Conservation (phyloP, 2,329 filamentous ascomycete species). For the Colletotrichum sidae region DNA sequence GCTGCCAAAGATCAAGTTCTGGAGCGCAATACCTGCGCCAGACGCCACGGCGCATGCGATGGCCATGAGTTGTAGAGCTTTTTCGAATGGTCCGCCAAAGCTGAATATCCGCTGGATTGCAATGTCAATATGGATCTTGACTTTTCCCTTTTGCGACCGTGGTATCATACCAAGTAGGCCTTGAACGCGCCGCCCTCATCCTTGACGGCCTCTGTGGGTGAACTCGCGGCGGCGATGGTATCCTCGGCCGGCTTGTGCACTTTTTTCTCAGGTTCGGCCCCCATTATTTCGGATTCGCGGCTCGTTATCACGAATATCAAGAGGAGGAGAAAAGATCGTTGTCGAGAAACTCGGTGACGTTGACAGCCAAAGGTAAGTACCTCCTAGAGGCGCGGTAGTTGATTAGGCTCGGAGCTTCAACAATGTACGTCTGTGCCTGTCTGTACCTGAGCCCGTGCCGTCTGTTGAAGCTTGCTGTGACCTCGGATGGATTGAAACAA, state of each 20-base stretch:
- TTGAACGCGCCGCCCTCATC: conserved; percentile 37
- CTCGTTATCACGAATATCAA: not conserved
- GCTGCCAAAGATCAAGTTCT: conserved; percentile 53
- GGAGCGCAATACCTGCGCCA: conserved; percentile 51
- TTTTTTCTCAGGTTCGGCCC: conserved; percentile 26
- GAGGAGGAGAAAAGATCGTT: not conserved
- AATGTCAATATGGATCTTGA: not conserved
- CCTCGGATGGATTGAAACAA: conserved; percentile 6
- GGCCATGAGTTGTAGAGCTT: conserved; percentile 43
- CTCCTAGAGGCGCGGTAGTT: too few relatives aligned
- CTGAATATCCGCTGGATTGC: conserved; percentile 45
- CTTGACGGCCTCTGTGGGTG: conserved; percentile 26
- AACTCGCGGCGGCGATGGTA: conserved; percentile 2
- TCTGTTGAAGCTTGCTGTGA: not conserved
- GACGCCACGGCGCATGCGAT: conserved; percentile 49
- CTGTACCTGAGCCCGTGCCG: too few relatives aligned
- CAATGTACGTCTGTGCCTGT: too few relatives aligned
- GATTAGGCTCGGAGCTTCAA: too few relatives aligned
- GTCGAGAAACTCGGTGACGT: too few relatives aligned
- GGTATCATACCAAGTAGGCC: conserved; percentile 35
- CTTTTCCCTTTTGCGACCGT: not conserved
- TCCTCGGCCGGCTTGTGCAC: conserved; percentile 22
- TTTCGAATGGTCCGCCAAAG: conserved; percentile 44
- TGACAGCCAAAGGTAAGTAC: too few relatives aligned
- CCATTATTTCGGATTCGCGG: conserved; percentile 13